Evolutionary conservation across 148 eudicot genomes (phyloP), one percentile per base, ranked within the genome.

Genomic region (Mesembryanthemum crystallinum): DNA sequence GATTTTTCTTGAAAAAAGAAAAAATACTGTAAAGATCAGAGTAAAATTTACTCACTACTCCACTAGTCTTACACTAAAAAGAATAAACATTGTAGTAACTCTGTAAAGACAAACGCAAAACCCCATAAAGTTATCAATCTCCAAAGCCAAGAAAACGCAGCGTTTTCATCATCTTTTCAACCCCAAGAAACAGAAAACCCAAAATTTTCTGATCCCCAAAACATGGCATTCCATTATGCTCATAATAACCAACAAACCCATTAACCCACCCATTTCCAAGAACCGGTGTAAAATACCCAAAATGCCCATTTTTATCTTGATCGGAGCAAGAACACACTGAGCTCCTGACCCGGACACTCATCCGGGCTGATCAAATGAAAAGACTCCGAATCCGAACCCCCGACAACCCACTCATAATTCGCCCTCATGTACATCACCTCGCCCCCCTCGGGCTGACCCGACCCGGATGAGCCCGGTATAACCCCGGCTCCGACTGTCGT

Each of bases 351-450:
- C 20, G 85, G 84, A 10, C 85, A 83, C 4, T 87, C 84, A 67
- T 89, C 96, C 28, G 91, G 94, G 81, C 82, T 89, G 61, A 93
- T 86, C 73, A 93, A 74, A 82, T 91, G 98, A 52, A 88, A 93
- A 0, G 94, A 89, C 80, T 93, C 92, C 8, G 89, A 89, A 75
- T 94, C 89, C 0, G 88, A 86, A 6, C 92, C 87, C 0, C 98
- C 98, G 21, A 92, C 83, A 20, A 92, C 86, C 78, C 91, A 92
- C 71, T 94, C 98, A 64, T 92, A 94, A 73, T 87, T 92, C 6
- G 96, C 97, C 74, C 98, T 78, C 98, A 94, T 94, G 37, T 94
- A 94, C 96, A 94, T 85, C 10, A 90, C 54, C 66, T 92, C 97
- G 1, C 59, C 78, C 45, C 17, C 77, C 35, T 77, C 82, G 33